Conservation (phyloP, 2,329 filamentous ascomycete genomes). For the Stemphylium vesicarium region DNA sequence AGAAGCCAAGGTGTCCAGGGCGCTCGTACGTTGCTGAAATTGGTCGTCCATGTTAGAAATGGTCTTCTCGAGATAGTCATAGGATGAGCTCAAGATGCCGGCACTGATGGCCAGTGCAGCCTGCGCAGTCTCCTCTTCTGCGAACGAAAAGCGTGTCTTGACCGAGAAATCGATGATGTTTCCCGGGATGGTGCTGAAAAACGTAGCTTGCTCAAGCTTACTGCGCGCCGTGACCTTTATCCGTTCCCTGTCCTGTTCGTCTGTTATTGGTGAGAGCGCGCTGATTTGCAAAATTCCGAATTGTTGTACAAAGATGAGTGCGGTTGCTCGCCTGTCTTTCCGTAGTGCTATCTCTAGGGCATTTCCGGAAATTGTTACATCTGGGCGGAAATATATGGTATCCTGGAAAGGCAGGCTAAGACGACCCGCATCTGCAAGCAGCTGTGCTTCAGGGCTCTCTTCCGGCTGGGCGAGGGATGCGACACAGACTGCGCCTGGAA, state of each 20-base stretch:
- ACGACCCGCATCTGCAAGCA: slow-evolving; percentile 57
- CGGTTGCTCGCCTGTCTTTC: slow-evolving; percentile 49
- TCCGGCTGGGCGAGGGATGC: slow-evolving; percentile 72
- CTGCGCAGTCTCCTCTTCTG: slow-evolving; percentile 71
- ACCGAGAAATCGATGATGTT: slow-evolving; percentile 88
- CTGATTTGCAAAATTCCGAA: slow-evolving; percentile 64
- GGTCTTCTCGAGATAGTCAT: slow-evolving; percentile 73
- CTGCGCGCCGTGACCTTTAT: slow-evolving; percentile 75
- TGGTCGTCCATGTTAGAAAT: slow-evolving; percentile 83
- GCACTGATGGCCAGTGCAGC: slow-evolving; percentile 81
- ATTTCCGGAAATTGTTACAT: slow-evolving; percentile 58
- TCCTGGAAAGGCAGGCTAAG: slow-evolving; percentile 75
- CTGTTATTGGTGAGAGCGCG: slow-evolving; percentile 64
- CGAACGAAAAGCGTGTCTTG: slow-evolving; percentile 70
- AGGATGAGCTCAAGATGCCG: slow-evolving; percentile 80
- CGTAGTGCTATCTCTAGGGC: slow-evolving; percentile 54
- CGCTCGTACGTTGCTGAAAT: slow-evolving; percentile 72
- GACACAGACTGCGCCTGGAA: slow-evolving; percentile 78
- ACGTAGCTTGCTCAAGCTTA: slow-evolving; percentile 93
- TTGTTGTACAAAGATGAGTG: slow-evolving; percentile 62
- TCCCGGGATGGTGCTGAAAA: slow-evolving; percentile 80
- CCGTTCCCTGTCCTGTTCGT: slow-evolving; percentile 53
- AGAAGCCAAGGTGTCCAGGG: slow-evolving; percentile 75
- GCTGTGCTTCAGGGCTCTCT: slow-evolving; percentile 76
- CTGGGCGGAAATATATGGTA: slow-evolving; percentile 74